Evolutionary conservation across 2,329 filamentous ascomycete genomes (phyloP).

Genomic region (Diplodia scrobiculata): DNA sequence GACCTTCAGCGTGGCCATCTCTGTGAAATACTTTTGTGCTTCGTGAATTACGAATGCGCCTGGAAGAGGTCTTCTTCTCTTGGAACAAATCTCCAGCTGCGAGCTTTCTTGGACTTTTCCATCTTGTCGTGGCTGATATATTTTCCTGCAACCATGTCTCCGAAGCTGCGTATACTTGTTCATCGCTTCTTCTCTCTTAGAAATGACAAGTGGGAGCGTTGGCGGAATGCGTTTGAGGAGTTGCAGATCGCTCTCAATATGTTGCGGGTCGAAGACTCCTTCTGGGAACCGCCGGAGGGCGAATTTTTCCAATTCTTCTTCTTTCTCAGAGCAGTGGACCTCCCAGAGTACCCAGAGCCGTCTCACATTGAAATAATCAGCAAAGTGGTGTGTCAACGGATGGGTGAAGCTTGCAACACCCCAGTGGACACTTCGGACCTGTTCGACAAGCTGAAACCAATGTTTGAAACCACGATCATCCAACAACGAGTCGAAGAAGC

Average conservation of each 20-base stretch:
- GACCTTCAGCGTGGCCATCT: not conserved
- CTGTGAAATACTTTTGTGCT: not conserved
- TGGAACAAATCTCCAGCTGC: not conserved
- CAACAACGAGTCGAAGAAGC: not conserved
- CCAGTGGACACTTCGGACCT: too few relatives aligned
- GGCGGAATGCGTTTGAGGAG: not conserved
- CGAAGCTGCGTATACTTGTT: not conserved
- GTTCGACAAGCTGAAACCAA: not conserved
- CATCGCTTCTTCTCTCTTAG: not conserved
- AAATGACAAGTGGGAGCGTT: not conserved
- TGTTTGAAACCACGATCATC: accelerated
- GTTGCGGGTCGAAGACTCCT: accelerated
- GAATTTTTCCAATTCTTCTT: not conserved
- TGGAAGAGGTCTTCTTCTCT: accelerated
- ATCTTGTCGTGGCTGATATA: not conserved
- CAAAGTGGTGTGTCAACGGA: not conserved
- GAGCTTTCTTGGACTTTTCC: not conserved
- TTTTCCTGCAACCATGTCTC: accelerated
- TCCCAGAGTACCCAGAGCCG: not conserved
- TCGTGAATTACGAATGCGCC: not conserved
- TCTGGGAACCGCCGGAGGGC: accelerated
- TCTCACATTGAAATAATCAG: not conserved
- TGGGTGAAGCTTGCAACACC: too few relatives aligned
- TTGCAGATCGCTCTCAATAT: not conserved
- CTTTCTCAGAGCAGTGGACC: not conserved